These are phyloP conservation scores for Xerocomellus dryophilus DNA, from an alignment of 768 basidiomycete genomes.

Conservation along the genomic window DNA sequence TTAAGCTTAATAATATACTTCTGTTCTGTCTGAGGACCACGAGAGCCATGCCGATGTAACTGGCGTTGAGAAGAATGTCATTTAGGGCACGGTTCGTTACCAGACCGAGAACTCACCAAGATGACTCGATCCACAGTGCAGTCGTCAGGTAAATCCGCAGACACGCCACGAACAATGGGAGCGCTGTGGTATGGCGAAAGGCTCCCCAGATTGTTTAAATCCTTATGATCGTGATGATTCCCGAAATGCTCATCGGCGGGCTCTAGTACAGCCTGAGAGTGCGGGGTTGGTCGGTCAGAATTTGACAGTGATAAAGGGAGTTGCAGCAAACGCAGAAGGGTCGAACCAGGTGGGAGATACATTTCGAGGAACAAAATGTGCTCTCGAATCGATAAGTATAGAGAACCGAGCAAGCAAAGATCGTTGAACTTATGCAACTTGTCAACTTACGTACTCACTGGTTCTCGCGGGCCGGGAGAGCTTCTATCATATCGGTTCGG, in stretches of 20 bases:
- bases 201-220: slow-evolving; percentile 30
- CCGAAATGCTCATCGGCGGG: background rate
- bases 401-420: background rate
- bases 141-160: slow-evolving; percentile 34
- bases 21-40: slow-evolving; percentile 32
- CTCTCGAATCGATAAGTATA: background rate
- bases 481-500: background rate
- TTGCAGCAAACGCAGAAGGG: slow-evolving; percentile 15
- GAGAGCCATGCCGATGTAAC: slow-evolving; percentile 44
- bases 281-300: background rate
- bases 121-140: slow-evolving; percentile 41
- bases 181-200: slow-evolving; percentile 39
- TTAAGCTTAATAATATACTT: slow-evolving; percentile 32
- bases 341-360: slow-evolving; percentile 16
- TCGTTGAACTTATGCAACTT: background rate
- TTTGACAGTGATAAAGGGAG: slow-evolving; percentile 3
- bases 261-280: too few species aligned
- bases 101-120: slow-evolving; percentile 27
- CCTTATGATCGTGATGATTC: background rate
- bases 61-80: slow-evolving; percentile 6
- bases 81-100: background rate
- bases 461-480: background rate
- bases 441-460: background rate
- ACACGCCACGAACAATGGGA: slow-evolving; percentile 27
- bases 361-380: background rate